Conservation (phyloP, 2,329 filamentous ascomycete species). For the Gaeumannomyces sp. region DNA sequence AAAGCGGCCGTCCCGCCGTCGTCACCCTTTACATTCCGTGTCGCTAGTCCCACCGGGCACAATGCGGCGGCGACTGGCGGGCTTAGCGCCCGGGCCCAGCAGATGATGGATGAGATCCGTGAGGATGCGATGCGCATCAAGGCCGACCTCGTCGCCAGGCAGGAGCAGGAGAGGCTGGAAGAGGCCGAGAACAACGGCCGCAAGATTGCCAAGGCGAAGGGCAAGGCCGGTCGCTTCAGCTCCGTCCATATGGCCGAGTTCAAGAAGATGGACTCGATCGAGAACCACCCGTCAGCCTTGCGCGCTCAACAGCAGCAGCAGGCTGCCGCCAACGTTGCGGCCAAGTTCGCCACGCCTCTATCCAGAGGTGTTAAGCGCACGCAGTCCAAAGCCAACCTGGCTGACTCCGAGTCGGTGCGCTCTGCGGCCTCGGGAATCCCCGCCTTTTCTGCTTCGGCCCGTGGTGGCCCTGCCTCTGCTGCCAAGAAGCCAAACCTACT, state of each 20-base stretch:
- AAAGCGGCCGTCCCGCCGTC: slow-evolving; percentile 46
- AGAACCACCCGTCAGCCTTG: slow-evolving; percentile 74
- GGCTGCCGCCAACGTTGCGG: not conserved
- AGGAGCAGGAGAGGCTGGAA: slow-evolving; percentile 46
- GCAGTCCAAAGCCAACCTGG: slow-evolving; percentile 53
- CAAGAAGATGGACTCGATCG: slow-evolving; percentile 97
- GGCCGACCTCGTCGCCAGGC: slow-evolving; percentile 57
- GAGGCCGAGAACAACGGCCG: slow-evolving; percentile 44
- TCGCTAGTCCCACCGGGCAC: slow-evolving; percentile 37
- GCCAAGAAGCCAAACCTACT: slow-evolving; percentile 22
- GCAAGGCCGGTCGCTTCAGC: slow-evolving; percentile 73
- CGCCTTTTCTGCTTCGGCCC: not conserved
- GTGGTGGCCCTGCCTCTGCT: slow-evolving; percentile 19
- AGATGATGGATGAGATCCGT: slow-evolving; percentile 61
- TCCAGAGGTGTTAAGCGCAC: slow-evolving; percentile 44
- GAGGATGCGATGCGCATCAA: slow-evolving; percentile 68
- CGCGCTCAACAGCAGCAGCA: slow-evolving; percentile 45
- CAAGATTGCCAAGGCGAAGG: slow-evolving; percentile 74
- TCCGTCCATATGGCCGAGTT: slow-evolving; percentile 82
- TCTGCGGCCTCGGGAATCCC: not conserved
- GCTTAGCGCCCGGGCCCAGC: slow-evolving; percentile 55
- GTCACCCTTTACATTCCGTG: slow-evolving; percentile 61
- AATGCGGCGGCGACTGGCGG: slow-evolving; percentile 32
- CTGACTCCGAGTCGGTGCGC: slow-evolving; percentile 47
- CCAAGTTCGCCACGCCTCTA: slow-evolving; percentile 2